phyloP scores from a whole-genome alignment of 2,329 filamentous ascomycete species.

The Aspergillus nomiae region DNA sequence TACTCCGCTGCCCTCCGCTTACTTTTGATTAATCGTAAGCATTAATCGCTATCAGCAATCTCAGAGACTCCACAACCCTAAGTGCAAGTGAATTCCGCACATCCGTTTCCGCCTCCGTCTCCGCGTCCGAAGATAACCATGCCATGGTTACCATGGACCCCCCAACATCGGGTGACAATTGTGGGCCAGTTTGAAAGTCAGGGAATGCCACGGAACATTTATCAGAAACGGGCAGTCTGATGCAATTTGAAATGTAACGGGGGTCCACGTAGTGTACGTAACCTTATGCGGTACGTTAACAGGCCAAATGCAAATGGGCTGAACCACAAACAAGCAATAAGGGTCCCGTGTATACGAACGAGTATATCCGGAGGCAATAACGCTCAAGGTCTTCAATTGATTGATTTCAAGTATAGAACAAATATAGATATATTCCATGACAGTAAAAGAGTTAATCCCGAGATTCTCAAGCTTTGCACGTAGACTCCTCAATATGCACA shows the following conservation, averaged over 20 bases:
- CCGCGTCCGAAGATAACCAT: conserved; percentile 5
- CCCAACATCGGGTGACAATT: background rate
- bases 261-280: background rate
- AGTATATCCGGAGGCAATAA: background rate
- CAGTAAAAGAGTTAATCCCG: background rate
- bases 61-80: background rate
- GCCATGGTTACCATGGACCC: background rate
- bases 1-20: background rate
- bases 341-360: background rate
- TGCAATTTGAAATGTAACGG: background rate
- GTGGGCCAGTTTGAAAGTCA: background rate
- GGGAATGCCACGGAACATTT: background rate
- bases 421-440: background rate
- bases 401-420: background rate
- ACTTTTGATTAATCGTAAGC: background rate
- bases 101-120: conserved; percentile 19
- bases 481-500: background rate
- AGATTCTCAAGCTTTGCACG: background rate
- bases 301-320: background rate
- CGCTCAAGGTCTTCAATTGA: background rate
- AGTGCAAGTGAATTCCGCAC: background rate
- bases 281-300: background rate
- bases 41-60: background rate
- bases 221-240: background rate
- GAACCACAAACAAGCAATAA: background rate